Evolutionary conservation across 176 grass and related monocot species (phyloP).

Genomic region (Panicum miliaceum): DNA sequence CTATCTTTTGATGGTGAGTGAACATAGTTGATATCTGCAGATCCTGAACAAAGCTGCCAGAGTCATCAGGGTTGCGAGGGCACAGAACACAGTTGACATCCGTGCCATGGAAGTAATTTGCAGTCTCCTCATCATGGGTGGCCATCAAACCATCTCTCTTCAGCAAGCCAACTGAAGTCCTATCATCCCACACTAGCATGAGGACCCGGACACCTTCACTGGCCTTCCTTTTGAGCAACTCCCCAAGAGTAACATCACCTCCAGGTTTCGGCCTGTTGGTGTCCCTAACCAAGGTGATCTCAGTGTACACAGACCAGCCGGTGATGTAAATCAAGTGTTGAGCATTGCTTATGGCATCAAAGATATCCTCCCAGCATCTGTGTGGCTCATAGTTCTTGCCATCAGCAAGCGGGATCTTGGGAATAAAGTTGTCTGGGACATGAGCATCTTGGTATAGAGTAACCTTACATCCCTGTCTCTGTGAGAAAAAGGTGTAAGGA

Average conservation of each 20-base stretch:
- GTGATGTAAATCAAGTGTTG: conserved; percentile 73
- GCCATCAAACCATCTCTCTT: conserved; percentile 69
- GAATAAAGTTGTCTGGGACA: conserved; percentile 67
- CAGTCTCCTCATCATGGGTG: conserved; percentile 69
- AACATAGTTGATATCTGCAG: conserved; percentile 70
- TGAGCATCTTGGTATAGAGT: conserved; percentile 66
- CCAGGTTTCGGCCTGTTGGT: conserved; percentile 59
- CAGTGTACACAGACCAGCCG: conserved; percentile 64
- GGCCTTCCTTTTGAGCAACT: conserved; percentile 72
- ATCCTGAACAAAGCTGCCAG: conserved; percentile 66
- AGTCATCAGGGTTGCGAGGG: conserved; percentile 69
- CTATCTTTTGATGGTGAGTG: conserved; percentile 73
- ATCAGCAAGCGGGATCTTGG: conserved; percentile 63
- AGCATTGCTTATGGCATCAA: conserved; percentile 64
- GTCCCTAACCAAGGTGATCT: conserved; percentile 65
- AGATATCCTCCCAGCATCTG: conserved; percentile 75
- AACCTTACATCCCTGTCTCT: conserved; percentile 65
- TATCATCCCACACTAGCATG: conserved; percentile 69
- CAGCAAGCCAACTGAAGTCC: conserved; percentile 60
- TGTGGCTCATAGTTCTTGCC: conserved; percentile 54
- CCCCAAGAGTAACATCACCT: conserved; percentile 62
- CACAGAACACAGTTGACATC: conserved; percentile 60
- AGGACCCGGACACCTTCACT: conserved; percentile 65
- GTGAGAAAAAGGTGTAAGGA: conserved; percentile 69
- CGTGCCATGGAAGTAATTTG: conserved; percentile 46